phyloP scores from a whole-genome alignment of 163 green algal species.

The Picocystis sp. region DNA sequence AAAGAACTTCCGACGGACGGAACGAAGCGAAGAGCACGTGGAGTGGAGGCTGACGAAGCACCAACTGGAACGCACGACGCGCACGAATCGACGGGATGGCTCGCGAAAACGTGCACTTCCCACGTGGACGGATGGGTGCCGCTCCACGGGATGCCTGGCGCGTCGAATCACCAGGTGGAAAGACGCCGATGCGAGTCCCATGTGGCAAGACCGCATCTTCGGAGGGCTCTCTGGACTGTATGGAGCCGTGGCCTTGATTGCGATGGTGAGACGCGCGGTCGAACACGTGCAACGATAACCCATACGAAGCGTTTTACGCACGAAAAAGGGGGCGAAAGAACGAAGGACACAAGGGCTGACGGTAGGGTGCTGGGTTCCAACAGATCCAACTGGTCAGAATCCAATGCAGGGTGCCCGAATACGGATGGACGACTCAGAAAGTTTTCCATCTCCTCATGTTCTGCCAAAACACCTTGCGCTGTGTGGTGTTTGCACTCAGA shows the following conservation, averaged over 20 bases:
- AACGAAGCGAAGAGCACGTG: no score
- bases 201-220: slow-evolving; percentile 37
- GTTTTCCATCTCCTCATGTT: slow-evolving; percentile 95
- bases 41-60: no score
- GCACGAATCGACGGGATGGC: no score
- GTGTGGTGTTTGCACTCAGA: slow-evolving; percentile 60
- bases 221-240: slow-evolving; percentile 44
- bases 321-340: not conserved
- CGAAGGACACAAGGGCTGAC: not conserved
- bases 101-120: no score
- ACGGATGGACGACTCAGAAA: slow-evolving; percentile 98
- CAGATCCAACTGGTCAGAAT: slow-evolving; percentile 77
- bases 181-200: slow-evolving; percentile 28
- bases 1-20: no score
- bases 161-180: slow-evolving; percentile 32
- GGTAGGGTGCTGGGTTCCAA: not conserved
- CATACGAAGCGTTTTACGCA: not conserved
- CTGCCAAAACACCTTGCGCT: slow-evolving; percentile 54
- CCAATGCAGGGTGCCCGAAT: slow-evolving; percentile 83
- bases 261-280: slow-evolving; percentile 23
- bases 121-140: no score
- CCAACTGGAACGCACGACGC: no score
- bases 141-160: no score
- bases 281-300: not conserved
- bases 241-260: slow-evolving; percentile 42